A percentile compares a stretch with the other conserved stretches of the same genome.
Conservation (phyloP, 129 eudicot species). For the Helianthus annuus region HanXRQr2.0-SUNRISE NC_035443.2:29066753-29067252, state of each 20-base stretch:
- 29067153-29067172: conserved; percentile 44
- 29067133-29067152: conserved; percentile 32
- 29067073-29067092: conserved; percentile 58
- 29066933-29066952: conserved; percentile 40
- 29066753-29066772: too few species aligned
- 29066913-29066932: conserved; percentile 22
- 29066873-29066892: conserved; percentile 20
- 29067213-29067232: conserved; percentile 37
- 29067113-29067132: conserved; percentile 13
- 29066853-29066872: not conserved
- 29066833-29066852: conserved; percentile 9
- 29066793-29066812: too few species aligned
- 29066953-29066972: conserved; percentile 48
- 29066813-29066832: too few species aligned
- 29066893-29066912: conserved; percentile 35
- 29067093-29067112: conserved; percentile 35
- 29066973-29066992: conserved; percentile 42
- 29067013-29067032: conserved; percentile 44
- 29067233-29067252: conserved; percentile 32
- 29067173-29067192: conserved; percentile 26
- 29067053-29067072: conserved; percentile 51
- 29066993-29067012: conserved; percentile 32
- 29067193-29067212: conserved; percentile 19
- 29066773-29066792: too few species aligned
- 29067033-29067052: conserved; percentile 34